A percentile compares a stretch with the other conserved stretches of the same genome.
These are phyloP conservation scores for Tillandsia leiboldiana DNA, from an alignment of 176 grass and related monocot genomes.

Conservation along the genomic window DNA sequence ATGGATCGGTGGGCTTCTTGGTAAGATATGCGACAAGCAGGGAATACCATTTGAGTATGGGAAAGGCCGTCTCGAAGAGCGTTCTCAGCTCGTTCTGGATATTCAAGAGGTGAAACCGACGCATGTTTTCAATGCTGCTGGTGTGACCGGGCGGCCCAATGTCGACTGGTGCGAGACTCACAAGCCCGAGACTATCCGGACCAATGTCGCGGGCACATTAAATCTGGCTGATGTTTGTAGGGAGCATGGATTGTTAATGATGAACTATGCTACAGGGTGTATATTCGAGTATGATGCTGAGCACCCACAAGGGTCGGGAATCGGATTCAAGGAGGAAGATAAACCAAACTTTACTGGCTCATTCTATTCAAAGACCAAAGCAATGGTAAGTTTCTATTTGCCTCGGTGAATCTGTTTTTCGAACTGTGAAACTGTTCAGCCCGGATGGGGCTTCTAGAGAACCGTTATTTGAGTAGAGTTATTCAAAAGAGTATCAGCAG, in stretches of 20 bases:
- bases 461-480: no score
- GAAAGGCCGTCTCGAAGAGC: constrained; percentile 56
- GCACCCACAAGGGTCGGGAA: constrained; percentile 44
- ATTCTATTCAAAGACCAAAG: constrained; percentile 71
- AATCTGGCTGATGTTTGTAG: constrained; percentile 64
- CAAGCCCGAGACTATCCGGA: constrained; percentile 63
- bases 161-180: constrained; percentile 75
- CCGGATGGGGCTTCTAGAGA: no score
- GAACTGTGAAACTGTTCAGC: no score
- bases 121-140: constrained; percentile 76
- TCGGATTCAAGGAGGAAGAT: constrained; percentile 36
- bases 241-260: constrained; percentile 51
- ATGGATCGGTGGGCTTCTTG: constrained; percentile 66
- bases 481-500: no score
- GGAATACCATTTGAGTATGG: constrained; percentile 60
- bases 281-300: constrained; percentile 59
- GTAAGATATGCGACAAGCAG: constrained; percentile 55
- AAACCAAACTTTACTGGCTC: constrained; percentile 40
- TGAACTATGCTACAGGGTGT: constrained; percentile 71
- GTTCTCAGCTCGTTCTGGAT: constrained; percentile 34
- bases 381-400: constrained; percentile 35
- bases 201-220: constrained; percentile 61
- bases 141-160: constrained; percentile 68
- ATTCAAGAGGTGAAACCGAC: constrained; percentile 60
- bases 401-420: not conserved